Conservation (phyloP, 805 yeast species). For the Candida pseudoglaebosa region DNA sequence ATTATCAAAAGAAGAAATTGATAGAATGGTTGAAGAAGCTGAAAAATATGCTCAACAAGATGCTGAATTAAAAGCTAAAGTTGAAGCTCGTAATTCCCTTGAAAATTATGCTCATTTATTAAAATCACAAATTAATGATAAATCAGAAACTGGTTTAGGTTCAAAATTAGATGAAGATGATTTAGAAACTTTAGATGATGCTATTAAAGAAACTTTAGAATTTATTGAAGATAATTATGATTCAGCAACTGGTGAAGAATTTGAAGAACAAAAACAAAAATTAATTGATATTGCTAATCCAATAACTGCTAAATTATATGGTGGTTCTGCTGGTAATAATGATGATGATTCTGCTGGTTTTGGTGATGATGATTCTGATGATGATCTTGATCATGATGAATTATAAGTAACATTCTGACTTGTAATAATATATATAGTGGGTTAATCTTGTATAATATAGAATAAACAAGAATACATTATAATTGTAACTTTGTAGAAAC, state of each 20-base stretch:
- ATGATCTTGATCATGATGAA: slow-evolving; percentile 43
- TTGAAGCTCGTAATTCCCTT: slow-evolving; percentile 41
- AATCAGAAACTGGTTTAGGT: slow-evolving; percentile 50
- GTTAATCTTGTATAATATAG: slow-evolving; percentile 1
- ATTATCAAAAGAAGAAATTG: slow-evolving; percentile 93
- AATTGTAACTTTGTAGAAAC: too few relatives aligned
- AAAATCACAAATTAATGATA: slow-evolving; percentile 42
- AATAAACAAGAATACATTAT: neutral
- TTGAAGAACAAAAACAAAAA: slow-evolving; percentile 81
- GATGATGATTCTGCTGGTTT: slow-evolving; percentile 39
- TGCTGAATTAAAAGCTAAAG: slow-evolving; percentile 41
- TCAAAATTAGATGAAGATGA: slow-evolving; percentile 85
- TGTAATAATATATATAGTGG: neutral
- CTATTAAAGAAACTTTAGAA: slow-evolving; percentile 79
- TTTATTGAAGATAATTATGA: slow-evolving; percentile 83
- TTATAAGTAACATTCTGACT: slow-evolving; percentile 21
- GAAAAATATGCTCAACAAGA: slow-evolving; percentile 69
- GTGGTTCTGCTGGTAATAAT: slow-evolving; percentile 45
- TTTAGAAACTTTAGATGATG: slow-evolving; percentile 83
- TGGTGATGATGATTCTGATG: slow-evolving; percentile 39
- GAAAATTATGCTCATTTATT: slow-evolving; percentile 44
- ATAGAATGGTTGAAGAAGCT: slow-evolving; percentile 98
- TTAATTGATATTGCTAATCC: slow-evolving; percentile 84
- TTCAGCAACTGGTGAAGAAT: slow-evolving; percentile 86
- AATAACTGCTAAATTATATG: slow-evolving; percentile 76